phyloP scores from a whole-genome alignment of 257 asterid genomes.

The Plectranthus barbatus region DNA sequence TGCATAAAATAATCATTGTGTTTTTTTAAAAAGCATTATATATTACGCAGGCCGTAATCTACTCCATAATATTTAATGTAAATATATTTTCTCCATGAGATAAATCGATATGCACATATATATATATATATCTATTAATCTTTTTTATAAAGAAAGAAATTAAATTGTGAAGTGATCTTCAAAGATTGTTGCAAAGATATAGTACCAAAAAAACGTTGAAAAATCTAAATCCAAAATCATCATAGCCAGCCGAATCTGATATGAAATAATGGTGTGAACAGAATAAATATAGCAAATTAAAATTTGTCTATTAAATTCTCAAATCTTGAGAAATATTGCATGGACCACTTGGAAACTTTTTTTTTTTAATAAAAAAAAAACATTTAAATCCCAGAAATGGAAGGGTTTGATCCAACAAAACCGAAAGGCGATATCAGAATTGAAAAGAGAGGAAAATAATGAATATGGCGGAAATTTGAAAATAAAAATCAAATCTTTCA shows the following conservation, averaged over 20 bases:
- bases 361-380: too few relatives aligned
- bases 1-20: not conserved
- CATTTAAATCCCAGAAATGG: constrained; percentile 14
- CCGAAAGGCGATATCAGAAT: constrained; percentile 15
- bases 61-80: not conserved
- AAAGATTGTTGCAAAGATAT: not conserved
- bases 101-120: not conserved
- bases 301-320: constrained; percentile 12
- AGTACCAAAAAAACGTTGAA: not conserved
- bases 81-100: not conserved
- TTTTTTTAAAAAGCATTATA: too few relatives aligned
- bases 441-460: constrained; percentile 5
- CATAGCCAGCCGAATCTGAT: not conserved
- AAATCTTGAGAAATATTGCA: constrained; percentile 23
- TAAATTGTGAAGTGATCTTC: too few relatives aligned
- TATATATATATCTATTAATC: too few relatives aligned
- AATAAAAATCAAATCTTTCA: constrained; percentile 34
- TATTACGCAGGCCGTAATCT: not conserved
- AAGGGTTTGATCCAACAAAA: constrained; percentile 19
- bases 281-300: not conserved
- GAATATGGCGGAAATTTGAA: not conserved
- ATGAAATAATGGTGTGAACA: too few relatives aligned
- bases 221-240: not conserved
- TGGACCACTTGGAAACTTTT: constrained; percentile 24
- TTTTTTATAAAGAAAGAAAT: not conserved